Percentiles rank a stretch among this genome's conserved stretches.
These are phyloP conservation scores for Vicia villosa DNA, from an alignment of 306 rosid genomes.

Conservation along the genomic window DNA sequence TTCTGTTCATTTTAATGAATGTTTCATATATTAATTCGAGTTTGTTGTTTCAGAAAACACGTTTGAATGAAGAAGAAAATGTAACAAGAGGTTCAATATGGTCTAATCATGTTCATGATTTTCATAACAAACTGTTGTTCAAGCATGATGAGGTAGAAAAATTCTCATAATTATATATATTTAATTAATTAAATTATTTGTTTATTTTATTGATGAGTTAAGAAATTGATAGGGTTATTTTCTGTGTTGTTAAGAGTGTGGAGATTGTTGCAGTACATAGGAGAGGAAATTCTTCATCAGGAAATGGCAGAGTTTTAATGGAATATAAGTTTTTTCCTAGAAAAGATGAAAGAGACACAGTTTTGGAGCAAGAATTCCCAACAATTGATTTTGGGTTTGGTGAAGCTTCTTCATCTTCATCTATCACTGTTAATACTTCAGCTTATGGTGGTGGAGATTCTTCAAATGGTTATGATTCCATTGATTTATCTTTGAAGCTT, in stretches of 20 bases:
- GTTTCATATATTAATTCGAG: not conserved
- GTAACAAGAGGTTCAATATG: conserved; percentile 11
- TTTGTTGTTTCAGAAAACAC: conserved; percentile 55
- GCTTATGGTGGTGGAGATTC: conserved; percentile 51
- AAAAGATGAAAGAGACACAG: conserved; percentile 44
- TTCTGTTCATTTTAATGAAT: not conserved
- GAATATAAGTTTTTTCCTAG: conserved; percentile 85
- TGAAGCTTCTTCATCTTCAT: conserved; percentile 51
- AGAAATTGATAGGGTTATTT: conserved; percentile 6
- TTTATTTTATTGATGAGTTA: not conserved
- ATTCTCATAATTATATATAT: not conserved
- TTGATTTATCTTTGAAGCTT: conserved; percentile 91
- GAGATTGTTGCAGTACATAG: conserved; percentile 80
- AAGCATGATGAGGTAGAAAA: conserved; percentile 38
- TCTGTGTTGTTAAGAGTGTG: conserved; percentile 46
- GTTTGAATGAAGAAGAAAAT: conserved; percentile 36
- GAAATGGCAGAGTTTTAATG: conserved; percentile 52
- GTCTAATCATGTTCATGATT: conserved; percentile 38
- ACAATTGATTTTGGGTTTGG: conserved; percentile 35
- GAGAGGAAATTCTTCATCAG: conserved; percentile 42
- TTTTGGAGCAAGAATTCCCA: conserved; percentile 44
- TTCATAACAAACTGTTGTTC: too few species aligned
- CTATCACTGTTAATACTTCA: conserved; percentile 18
- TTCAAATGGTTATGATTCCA: conserved; percentile 43
- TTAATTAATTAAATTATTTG: not conserved